These are phyloP conservation scores for Mycena citricolor DNA, from an alignment of 1,284 basidiomycete genomes.

Conservation along the genomic window DNA sequence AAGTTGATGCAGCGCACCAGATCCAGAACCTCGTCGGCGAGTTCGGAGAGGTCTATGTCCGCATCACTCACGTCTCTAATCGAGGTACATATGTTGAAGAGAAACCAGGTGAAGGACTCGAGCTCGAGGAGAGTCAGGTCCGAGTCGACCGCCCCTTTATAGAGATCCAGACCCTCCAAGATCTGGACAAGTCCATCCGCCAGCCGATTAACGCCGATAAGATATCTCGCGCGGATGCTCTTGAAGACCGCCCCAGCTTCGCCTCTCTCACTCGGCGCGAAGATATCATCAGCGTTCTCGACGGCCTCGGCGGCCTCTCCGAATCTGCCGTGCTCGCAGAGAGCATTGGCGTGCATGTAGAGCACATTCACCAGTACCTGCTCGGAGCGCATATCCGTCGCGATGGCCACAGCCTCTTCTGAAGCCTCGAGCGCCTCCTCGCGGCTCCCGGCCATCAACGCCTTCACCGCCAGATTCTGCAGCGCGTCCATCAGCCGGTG, in stretches of 20 bases:
- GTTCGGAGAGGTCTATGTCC: too few species aligned
- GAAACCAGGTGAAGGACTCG: constrained; percentile 22
- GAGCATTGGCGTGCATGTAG: constrained; percentile 16
- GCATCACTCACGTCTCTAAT: too few species aligned
- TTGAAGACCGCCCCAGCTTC: constrained; percentile 20
- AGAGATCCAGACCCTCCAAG: constrained; percentile 9
- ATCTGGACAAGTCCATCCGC: constrained; percentile 6
- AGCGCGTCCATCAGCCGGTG: constrained; percentile 14
- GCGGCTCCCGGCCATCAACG: constrained; percentile 6
- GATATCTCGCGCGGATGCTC: constrained; percentile 14
- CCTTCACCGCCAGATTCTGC: constrained; percentile 17
- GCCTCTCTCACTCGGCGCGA: background rate
- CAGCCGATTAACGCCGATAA: constrained; percentile 5
- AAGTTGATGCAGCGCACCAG: too few species aligned
- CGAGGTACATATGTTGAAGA: constrained; percentile 12
- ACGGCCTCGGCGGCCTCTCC: constrained; percentile 6
- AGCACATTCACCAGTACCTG: constrained; percentile 13
- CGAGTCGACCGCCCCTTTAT: background rate
- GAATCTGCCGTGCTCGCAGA: constrained; percentile 7
- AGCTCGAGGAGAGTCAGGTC: constrained; percentile 2
- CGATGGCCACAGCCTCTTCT: constrained; percentile 11
- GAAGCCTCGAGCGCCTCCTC: constrained; percentile 11
- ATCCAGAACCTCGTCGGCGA: too few species aligned
- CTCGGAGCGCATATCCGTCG: constrained; percentile 4
- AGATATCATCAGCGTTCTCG: constrained; percentile 6